Evolutionary conservation across 2,329 filamentous ascomycete species (phyloP).

Genomic region (Alternaria gaisen): DNA sequence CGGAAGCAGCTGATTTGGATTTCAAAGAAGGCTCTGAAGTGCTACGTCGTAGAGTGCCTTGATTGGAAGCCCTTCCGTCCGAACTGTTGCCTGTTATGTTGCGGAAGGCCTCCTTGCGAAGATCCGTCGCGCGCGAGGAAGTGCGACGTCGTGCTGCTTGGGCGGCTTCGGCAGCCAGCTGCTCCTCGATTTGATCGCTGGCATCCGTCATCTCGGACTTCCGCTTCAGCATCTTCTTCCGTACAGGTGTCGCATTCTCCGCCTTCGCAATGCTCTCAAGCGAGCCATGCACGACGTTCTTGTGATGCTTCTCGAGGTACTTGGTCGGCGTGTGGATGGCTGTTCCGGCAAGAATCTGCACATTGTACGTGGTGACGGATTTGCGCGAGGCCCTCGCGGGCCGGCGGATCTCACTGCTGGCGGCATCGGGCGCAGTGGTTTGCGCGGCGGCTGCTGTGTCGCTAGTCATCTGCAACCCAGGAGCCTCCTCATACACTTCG

Average conservation of each 20-base stretch:
- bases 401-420: slow-evolving; percentile 38
- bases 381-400: slow-evolving; percentile 63
- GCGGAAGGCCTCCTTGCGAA: slow-evolving; percentile 45
- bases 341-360: slow-evolving; percentile 69
- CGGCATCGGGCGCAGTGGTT: slow-evolving; percentile 23
- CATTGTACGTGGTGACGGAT: slow-evolving; percentile 71
- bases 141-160: slow-evolving; percentile 46
- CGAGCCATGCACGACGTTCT: slow-evolving; percentile 46
- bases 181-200: slow-evolving; percentile 41
- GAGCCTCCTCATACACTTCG: slow-evolving; percentile 35
- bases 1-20: slow-evolving; percentile 20
- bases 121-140: slow-evolving; percentile 44
- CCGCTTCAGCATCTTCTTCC: slow-evolving; percentile 27
- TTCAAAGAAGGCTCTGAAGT: slow-evolving; percentile 37
- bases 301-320: slow-evolving; percentile 51
- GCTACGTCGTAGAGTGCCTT: slow-evolving; percentile 39
- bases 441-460: slow-evolving; percentile 33
- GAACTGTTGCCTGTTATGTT: slow-evolving; percentile 48
- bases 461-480: slow-evolving; percentile 18
- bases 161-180: slow-evolving; percentile 43
- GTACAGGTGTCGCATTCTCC: slow-evolving; percentile 25
- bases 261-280: slow-evolving; percentile 28
- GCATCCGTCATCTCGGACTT: slow-evolving; percentile 23
- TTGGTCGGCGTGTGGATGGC: slow-evolving; percentile 65
- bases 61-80: slow-evolving; percentile 48